phyloP scores from a whole-genome alignment of 352 stramenopile genomes.

The Globisporangium irregulare region DNA sequence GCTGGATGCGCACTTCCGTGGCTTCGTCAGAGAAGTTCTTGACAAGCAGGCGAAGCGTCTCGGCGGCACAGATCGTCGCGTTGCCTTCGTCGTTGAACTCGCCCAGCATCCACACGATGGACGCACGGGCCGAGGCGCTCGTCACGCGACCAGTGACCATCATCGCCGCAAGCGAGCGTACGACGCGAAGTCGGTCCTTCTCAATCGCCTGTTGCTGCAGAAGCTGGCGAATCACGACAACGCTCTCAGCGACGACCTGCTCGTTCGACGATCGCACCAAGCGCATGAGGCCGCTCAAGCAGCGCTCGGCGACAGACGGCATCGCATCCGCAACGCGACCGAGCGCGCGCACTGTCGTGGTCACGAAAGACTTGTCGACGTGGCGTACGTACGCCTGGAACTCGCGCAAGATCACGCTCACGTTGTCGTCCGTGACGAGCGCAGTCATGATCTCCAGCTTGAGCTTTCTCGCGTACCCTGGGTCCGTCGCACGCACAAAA shows the following conservation, averaged over 20 bases:
- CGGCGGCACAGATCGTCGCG: conserved; percentile 63
- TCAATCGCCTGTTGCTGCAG: conserved; percentile 88
- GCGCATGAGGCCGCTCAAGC: conserved; percentile 86
- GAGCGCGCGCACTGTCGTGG: conserved; percentile 91
- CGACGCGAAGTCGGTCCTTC: conserved; percentile 72
- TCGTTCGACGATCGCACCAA: conserved; percentile 84
- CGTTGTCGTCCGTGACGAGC: conserved; percentile 90
- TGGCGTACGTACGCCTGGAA: conserved; percentile 96
- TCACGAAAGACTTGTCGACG: conserved; percentile 94
- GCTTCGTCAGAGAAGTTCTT: conserved; percentile 88
- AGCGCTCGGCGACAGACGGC: conserved; percentile 87
- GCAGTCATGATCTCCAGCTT: conserved; percentile 98
- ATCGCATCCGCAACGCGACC: conserved; percentile 91
- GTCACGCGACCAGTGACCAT: conserved; percentile 68
- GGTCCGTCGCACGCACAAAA: conserved; percentile 95
- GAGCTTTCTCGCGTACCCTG: conserved; percentile 93
- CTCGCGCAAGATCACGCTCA: conserved; percentile 94
- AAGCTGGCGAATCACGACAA: conserved; percentile 95
- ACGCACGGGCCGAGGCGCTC: conserved; percentile 78
- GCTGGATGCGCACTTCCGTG: conserved; percentile 85
- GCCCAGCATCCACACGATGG: conserved; percentile 92
- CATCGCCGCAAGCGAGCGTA: conserved; percentile 76
- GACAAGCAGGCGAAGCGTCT: conserved; percentile 85
- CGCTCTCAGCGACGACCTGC: conserved; percentile 92
- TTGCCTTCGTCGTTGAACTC: conserved; percentile 83